phyloP scores from a whole-genome alignment of 1,284 basidiomycete genomes.

The Ustilago esculenta region DNA sequence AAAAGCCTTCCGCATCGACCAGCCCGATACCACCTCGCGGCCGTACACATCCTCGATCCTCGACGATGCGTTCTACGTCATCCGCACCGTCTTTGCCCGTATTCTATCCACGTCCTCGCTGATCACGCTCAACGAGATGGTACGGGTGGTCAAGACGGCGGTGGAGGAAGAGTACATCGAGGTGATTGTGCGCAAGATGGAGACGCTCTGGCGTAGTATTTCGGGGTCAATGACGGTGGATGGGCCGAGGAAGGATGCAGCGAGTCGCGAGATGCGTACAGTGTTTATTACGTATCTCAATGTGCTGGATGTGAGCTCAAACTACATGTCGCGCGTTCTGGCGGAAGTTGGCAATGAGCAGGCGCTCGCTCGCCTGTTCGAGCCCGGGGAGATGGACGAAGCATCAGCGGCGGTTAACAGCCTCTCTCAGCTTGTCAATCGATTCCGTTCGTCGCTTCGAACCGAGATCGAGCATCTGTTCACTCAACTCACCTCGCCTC shows the following conservation, averaged over 20 bases:
- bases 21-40: constrained; percentile 45
- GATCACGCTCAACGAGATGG: constrained; percentile 37
- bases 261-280: constrained; percentile 60
- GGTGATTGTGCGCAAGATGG: constrained; percentile 62
- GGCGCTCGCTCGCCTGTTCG: constrained; percentile 38
- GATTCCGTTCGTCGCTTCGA: constrained; percentile 68
- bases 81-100: constrained; percentile 58
- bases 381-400: constrained; percentile 14
- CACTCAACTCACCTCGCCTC: constrained; percentile 87
- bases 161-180: constrained; percentile 62
- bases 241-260: constrained; percentile 62
- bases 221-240: constrained; percentile 59
- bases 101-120: constrained; percentile 56
- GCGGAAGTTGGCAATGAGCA: constrained; percentile 42
- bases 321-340: constrained; percentile 57
- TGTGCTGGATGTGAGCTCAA: constrained; percentile 55
- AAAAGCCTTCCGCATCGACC: constrained; percentile 70
- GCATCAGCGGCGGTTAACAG: constrained; percentile 15
- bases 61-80: constrained; percentile 65
- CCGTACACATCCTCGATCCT: constrained; percentile 61
- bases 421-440: constrained; percentile 21
- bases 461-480: constrained; percentile 91
- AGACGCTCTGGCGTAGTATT: constrained; percentile 55
- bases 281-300: constrained; percentile 63
- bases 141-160: constrained; percentile 32